These are phyloP conservation scores for Asclepias syriaca DNA, from an alignment of 257 asterid species.

Conservation along the genomic window DNA sequence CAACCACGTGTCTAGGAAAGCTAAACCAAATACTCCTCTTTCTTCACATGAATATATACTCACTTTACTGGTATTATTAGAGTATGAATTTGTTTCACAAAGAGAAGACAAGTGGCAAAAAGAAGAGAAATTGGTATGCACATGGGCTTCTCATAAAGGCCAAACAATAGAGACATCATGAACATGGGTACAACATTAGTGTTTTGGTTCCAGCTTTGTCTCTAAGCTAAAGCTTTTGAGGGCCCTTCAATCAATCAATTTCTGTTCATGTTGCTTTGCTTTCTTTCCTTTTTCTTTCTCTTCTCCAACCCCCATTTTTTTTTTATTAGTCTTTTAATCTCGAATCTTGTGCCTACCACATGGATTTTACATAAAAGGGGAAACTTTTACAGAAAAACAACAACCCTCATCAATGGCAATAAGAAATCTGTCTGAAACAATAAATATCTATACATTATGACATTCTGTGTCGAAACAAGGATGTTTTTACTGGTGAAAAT, in stretches of 20 bases:
- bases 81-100: too few relatives aligned
- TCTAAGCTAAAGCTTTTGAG: conserved; percentile 6
- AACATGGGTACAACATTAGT: not conserved
- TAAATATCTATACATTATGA: not conserved
- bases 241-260: conserved; percentile 5
- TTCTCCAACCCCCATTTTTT: too few relatives aligned
- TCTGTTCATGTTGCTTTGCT: too few relatives aligned
- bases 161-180: not conserved
- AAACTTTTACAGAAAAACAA: not conserved
- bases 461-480: not conserved
- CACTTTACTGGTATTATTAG: too few relatives aligned
- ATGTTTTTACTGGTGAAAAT: not conserved
- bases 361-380: not conserved
- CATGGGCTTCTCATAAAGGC: conserved; percentile 3
- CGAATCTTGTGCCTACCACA: not conserved
- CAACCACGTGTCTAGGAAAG: not conserved
- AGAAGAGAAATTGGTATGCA: not conserved
- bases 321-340: too few relatives aligned
- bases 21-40: not conserved
- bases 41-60: not conserved
- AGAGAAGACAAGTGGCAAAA: conserved; percentile 2
- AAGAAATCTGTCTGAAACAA: not conserved
- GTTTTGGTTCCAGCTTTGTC: conserved; percentile 10
- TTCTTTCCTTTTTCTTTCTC: not conserved
- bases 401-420: not conserved